Conservation (phyloP, 805 yeast species). For the Groenewaldozyma tartarivorans region DNA sequence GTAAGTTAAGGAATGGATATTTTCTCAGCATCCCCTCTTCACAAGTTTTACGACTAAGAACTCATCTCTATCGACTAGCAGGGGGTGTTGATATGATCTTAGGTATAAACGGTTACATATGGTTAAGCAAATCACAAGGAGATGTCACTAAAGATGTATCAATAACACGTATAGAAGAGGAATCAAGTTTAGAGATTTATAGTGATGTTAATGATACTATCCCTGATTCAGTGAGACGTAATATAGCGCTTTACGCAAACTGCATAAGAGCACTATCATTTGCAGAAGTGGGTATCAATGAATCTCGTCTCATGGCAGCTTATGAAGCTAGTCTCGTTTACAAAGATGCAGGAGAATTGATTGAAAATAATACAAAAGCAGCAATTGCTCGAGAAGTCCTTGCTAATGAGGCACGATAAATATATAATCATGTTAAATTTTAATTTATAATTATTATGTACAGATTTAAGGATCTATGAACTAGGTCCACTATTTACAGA, state of each 20-base stretch:
- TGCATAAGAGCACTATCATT: conserved; percentile 74
- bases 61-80: conserved; percentile 81
- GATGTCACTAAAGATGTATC: conserved; percentile 33
- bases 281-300: conserved; percentile 81
- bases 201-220: conserved; percentile 78
- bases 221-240: conserved; percentile 48
- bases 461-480: background rate
- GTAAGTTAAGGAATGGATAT: conserved; percentile 86
- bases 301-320: conserved; percentile 64
- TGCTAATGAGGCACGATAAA: conserved; percentile 36
- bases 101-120: conserved; percentile 91
- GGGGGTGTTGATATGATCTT: conserved; percentile 86
- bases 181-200: conserved; percentile 87
- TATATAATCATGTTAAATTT: background rate
- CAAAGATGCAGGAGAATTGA: conserved; percentile 57
- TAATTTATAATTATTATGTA: background rate
- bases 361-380: conserved; percentile 65
- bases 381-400: conserved; percentile 64
- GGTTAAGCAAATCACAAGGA: conserved; percentile 65
- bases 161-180: conserved; percentile 78
- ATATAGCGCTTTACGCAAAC: conserved; percentile 77
- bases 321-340: conserved; percentile 86
- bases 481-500: conserved; percentile 1
- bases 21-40: conserved; percentile 76
- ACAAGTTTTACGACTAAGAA: conserved; percentile 72